phyloP scores from a whole-genome alignment of 192 early-diverging fungal species.

The Podila clonocystis region DNA sequence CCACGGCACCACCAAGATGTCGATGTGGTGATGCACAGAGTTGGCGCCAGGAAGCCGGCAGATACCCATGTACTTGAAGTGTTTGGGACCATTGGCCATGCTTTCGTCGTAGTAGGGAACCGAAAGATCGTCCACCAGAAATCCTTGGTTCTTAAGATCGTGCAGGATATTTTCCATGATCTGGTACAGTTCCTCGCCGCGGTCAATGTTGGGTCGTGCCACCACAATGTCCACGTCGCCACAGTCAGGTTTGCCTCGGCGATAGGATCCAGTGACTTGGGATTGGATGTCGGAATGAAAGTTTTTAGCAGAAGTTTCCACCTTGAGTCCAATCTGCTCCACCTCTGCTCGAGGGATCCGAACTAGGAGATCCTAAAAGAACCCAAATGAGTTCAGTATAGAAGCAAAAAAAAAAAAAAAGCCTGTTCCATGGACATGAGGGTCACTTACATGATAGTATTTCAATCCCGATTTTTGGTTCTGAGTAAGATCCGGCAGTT shows the following conservation, averaged over 20 bases:
- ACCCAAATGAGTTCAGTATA: not conserved
- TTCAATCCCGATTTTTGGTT: slow-evolving; percentile 38
- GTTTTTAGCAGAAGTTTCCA: slow-evolving; percentile 10
- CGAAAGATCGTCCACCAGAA: slow-evolving; percentile 40
- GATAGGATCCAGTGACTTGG: slow-evolving; percentile 50
- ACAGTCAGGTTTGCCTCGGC: slow-evolving; percentile 44
- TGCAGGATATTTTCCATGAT: slow-evolving; percentile 39
- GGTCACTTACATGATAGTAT: slow-evolving; percentile 28
- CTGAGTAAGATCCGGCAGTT: slow-evolving; percentile 24
- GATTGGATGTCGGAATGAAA: slow-evolving; percentile 39
- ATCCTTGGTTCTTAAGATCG: slow-evolving; percentile 18
- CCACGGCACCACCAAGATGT: slow-evolving; percentile 43
- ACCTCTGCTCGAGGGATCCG: slow-evolving; percentile 53
- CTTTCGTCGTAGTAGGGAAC: slow-evolving; percentile 14
- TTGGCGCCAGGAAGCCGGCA: slow-evolving; percentile 22
- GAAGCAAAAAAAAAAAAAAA: not conserved
- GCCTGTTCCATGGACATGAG: not conserved
- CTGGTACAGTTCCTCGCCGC: slow-evolving; percentile 26
- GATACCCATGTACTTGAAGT: slow-evolving; percentile 54
- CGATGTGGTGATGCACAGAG: slow-evolving; percentile 41
- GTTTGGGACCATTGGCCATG: slow-evolving; percentile 18
- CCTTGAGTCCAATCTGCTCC: slow-evolving; percentile 32
- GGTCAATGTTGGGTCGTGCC: slow-evolving; percentile 33
- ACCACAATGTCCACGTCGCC: slow-evolving; percentile 55
- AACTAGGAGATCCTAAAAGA: slow-evolving; percentile 17